Percentiles rank a stretch among this genome's conserved stretches.
phyloP scores from a whole-genome alignment of 306 rosid species.

The Quercus agrifolia region DNA sequence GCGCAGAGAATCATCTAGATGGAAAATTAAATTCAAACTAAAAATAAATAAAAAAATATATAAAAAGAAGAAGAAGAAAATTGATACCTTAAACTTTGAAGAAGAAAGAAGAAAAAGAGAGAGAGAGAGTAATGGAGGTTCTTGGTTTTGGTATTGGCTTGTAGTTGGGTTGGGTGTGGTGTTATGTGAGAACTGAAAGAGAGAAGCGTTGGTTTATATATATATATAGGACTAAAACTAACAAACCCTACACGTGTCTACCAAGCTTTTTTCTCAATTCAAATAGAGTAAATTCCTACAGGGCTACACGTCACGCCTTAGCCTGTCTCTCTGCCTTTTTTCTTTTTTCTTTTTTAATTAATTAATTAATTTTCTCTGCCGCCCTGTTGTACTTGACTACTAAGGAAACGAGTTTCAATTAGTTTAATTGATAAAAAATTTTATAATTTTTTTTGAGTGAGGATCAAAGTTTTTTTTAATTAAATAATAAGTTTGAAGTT shows the following conservation, averaged over 20 bases:
- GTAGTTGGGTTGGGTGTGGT: background rate
- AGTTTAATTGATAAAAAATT: no score
- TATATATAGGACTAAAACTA: constrained; percentile 19
- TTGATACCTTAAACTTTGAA: background rate
- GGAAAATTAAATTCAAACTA: no score
- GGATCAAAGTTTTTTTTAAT: rapidly evolving
- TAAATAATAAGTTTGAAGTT: no score
- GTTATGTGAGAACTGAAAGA: background rate
- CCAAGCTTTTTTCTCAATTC: no score
- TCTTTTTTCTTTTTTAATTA: no score
- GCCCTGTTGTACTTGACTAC: rapidly evolving
- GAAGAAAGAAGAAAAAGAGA: background rate
- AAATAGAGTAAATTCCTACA: no score
- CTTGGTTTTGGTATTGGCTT: background rate
- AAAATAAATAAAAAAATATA: no score
- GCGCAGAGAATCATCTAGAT: background rate
- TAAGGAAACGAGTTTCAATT: rapidly evolving
- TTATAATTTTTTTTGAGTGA: no score
- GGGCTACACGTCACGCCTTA: background rate
- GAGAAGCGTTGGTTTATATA: background rate
- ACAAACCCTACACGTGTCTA: constrained; percentile 10
- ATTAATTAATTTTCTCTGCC: no score
- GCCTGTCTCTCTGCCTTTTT: constrained; percentile 12
- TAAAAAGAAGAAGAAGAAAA: background rate
- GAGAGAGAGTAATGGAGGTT: background rate